These are phyloP conservation scores for Castanea mollissima DNA, from an alignment of 306 rosid genomes.

Conservation along the genomic window DNA sequence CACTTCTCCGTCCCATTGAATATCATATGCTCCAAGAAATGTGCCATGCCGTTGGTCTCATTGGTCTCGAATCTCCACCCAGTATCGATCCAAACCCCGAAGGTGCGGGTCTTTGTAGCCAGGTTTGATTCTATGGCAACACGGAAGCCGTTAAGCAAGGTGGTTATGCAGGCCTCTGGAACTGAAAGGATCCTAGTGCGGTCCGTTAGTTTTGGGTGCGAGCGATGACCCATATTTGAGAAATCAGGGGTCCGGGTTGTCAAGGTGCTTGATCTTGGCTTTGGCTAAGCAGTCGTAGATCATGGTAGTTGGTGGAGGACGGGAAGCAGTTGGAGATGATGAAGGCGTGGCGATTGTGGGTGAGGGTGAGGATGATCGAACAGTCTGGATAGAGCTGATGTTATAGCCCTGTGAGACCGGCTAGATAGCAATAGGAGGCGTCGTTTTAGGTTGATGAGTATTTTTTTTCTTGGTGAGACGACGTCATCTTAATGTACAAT, in stretches of 20 bases:
- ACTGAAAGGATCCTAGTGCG: slow-evolving; percentile 66
- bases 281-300: slow-evolving; percentile 81
- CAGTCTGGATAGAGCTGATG: slow-evolving; percentile 14
- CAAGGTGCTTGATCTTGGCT: slow-evolving; percentile 63
- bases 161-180: slow-evolving; percentile 71
- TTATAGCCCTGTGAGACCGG: slow-evolving; percentile 37
- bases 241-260: slow-evolving; percentile 80
- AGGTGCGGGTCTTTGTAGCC: slow-evolving; percentile 58
- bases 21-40: slow-evolving; percentile 92
- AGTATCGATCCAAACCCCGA: slow-evolving; percentile 92
- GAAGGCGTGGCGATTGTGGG: slow-evolving; percentile 38
- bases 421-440: slow-evolving; percentile 58
- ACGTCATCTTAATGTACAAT: too few species aligned
- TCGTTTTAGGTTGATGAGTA: too few species aligned
- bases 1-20: slow-evolving; percentile 77
- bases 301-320: slow-evolving; percentile 74
- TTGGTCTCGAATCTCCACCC: slow-evolving; percentile 89
- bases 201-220: slow-evolving; percentile 56
- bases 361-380: slow-evolving; percentile 44
- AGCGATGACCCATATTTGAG: slow-evolving; percentile 87
- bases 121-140: slow-evolving; percentile 81
- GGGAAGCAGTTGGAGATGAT: slow-evolving; percentile 18
- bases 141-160: slow-evolving; percentile 78
- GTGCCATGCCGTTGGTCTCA: slow-evolving; percentile 85
- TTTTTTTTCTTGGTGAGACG: too few species aligned